Conservation (phyloP, 2,329 filamentous ascomycete species). For the Xylaria sp. region DNA sequence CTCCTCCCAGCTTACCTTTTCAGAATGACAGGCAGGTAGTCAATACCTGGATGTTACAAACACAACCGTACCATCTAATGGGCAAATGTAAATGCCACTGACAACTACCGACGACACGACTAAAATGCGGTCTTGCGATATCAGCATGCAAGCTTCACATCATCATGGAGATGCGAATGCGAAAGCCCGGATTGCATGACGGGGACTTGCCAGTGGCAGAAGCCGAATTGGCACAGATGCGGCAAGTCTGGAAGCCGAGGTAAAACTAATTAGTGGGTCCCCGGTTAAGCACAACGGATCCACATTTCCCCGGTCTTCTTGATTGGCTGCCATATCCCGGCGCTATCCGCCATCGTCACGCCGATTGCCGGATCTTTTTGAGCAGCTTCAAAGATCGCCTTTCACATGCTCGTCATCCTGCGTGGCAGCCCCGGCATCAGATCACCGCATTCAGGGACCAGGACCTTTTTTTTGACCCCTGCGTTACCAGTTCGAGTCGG, state of each 20-base stretch:
- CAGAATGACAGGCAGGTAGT: too few species aligned
- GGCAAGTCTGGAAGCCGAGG: constrained; percentile 25
- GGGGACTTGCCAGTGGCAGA: neutral
- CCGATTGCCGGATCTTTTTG: neutral
- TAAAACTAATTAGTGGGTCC: constrained; percentile 17
- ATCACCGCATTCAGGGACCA: neutral
- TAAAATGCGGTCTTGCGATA: too few species aligned
- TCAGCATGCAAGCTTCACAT: too few species aligned
- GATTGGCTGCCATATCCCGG: constrained; percentile 15
- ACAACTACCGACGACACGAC: too few species aligned
- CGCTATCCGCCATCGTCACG: neutral
- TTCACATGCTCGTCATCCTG: neutral
- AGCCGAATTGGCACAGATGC: neutral
- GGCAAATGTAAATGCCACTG: too few species aligned
- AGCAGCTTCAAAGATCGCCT: neutral
- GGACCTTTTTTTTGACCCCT: neutral
- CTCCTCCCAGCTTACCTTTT: too few species aligned
- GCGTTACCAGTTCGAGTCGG: neutral
- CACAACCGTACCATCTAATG: too few species aligned
- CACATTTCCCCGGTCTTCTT: neutral
- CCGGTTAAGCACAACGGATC: neutral
- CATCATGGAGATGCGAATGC: too few species aligned
- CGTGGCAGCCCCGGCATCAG: neutral
- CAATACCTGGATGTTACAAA: too few species aligned
- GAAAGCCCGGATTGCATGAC: too few species aligned